Evolutionary conservation across 495 filamentous ascomycete species (phyloP), one percentile per base, ranked within the genome.

Genomic region (Amniculicola lignicola): DNA sequence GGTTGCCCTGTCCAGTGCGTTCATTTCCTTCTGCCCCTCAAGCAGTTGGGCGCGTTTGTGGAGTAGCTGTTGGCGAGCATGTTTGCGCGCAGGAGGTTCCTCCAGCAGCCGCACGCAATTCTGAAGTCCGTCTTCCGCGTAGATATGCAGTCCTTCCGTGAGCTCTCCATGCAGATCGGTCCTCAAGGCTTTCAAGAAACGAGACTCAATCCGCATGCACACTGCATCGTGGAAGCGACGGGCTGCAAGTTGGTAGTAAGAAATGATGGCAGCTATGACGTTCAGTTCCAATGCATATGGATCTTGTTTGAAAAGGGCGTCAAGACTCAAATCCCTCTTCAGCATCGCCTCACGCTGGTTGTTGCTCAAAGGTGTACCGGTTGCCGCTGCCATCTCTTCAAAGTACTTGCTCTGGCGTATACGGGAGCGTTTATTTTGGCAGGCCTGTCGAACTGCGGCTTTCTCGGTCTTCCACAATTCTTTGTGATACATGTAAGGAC

Each of bases 231-330:
- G 57, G 40, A 82, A 78, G 11, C 79, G 64, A 1, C 58, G 67
- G 21, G 67, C 75, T 0, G 80, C 80, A 14, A 80, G 65, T 9
- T 78, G 70, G 44, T 85, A 85, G 51, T 82, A 83, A 0, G 70
- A 77, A 4, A 72, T 64, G 0, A 76, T 66, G 15, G 61, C 69
- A 0, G 77, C 74, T 66, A 85, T 76, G 56, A 78, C 77, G 1
- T 73, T 63, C 0, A 85, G 48, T 33, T 82, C 78, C 2, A 71
- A 64, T 0, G 39, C 22, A 38, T 71, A 81, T 0, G 51, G 51
- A 37, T 85, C 81, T 2, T 70, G 24, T 3, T 67, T 72, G 5
- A 57, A 1, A 0, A 62, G n/a, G 24, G 61, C 62, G 0, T 62
- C 55, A 12, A 36, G 22, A 2, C 57, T 54, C 10, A 7, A 21